Base-by-base conservation (phyloP, 305 asterid species). In the Striga hermonthica region DNA sequence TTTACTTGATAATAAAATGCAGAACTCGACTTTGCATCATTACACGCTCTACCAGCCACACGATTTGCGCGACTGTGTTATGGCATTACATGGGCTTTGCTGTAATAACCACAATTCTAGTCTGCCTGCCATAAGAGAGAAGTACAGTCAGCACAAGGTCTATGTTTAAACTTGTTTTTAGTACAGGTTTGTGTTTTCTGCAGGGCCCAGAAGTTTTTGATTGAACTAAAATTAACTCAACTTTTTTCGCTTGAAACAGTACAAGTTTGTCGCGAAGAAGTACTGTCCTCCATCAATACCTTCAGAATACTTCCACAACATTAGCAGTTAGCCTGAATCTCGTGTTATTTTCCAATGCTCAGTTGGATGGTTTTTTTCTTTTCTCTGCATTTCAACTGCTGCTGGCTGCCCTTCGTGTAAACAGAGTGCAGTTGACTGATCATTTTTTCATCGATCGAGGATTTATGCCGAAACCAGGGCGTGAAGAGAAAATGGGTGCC, bases 211-310 rank as follows among this genome's bases (percentile, higher is more conserved):
- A 22, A 0, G 1, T 22, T 22, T 22, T 22, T 22, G 1, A 22
- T 22, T 0, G 1, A 22, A 22, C 4, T 15, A 1, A 14, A 52
- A 6, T 9, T 50, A 14, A 50, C 57, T 13, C 36, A 0, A 14
- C 3, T 50, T 14, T 1, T 11, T 50, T 6, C 16, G 57, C 22
- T 14, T 15, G 57, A 71, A 54, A 2, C 97, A 91, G 98, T 87
- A 91, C 74, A 91, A 91, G 78, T 91, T 91, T 70, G 98, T 81
- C 4, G 98, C 98, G n/a, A 91, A 89, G 91, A 91, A 91, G 82
- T 74, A 75, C 66, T 87, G 92, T 71, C 98, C 97, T 65, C 73
- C 88, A 39, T 70, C 88, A 6, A 78, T 91, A 75, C 97, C 97
- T 43, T 70, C 76, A 12, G 97, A 89, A 72, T 85, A 69, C 81